Evolutionary conservation across 163 green algal genomes (phyloP).

Genomic region (Chloroidium sp.): DNA sequence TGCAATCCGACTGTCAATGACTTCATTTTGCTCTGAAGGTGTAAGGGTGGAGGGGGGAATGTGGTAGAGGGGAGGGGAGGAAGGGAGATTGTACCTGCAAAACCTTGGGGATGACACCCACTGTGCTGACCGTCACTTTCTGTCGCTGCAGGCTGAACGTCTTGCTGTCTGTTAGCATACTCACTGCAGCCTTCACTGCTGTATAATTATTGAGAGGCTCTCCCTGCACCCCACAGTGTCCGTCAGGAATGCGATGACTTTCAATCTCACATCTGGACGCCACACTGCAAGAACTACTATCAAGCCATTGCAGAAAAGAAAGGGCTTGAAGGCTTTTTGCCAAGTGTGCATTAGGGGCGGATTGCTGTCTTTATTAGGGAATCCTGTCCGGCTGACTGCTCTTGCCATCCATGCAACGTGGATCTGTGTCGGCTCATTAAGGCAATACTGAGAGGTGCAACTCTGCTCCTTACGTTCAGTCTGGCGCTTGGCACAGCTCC

Average conservation of each 20-base stretch:
- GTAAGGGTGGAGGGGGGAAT: too few relatives aligned
- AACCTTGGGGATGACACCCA: conserved; percentile 80
- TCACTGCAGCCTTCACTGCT: conserved; percentile 61
- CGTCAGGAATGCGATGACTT: not conserved
- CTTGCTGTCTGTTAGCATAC: conserved; percentile 56
- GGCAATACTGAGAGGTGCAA: too few relatives aligned
- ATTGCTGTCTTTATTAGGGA: not conserved
- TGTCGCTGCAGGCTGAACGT: conserved; percentile 63
- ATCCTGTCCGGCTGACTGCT: too few relatives aligned
- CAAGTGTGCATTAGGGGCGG: not conserved
- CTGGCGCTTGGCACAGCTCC: too few relatives aligned
- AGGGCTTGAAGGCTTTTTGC: too few relatives aligned
- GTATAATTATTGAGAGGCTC: conserved; percentile 96
- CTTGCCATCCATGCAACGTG: too few relatives aligned
- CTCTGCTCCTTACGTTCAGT: too few relatives aligned
- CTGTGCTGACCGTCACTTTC: conserved; percentile 87
- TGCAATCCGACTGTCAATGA: not conserved
- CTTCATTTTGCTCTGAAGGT: not conserved
- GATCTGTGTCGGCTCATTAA: too few relatives aligned
- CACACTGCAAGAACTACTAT: too few relatives aligned
- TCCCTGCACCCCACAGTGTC: conserved; percentile 46
- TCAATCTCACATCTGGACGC: too few relatives aligned
- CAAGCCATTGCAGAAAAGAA: too few relatives aligned
- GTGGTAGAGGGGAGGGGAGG: too few relatives aligned
- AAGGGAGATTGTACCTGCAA: not conserved